Evolutionary conservation across 352 stramenopile species (phyloP).

Genomic region (Peronospora belbahrii): DNA sequence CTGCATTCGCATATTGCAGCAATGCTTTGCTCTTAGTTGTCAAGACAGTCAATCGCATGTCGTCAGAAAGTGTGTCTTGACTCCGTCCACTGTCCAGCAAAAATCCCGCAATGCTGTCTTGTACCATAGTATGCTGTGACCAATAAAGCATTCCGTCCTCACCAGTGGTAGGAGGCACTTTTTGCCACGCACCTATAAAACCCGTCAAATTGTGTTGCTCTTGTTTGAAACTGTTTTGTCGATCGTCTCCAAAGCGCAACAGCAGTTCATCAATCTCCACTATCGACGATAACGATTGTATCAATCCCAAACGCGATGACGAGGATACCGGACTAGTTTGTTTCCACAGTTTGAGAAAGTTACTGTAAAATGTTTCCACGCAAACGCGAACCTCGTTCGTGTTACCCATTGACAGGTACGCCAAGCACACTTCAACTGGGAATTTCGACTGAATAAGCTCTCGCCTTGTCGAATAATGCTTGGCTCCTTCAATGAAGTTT

Average conservation of each 20-base stretch:
- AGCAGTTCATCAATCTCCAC: constrained; percentile 60
- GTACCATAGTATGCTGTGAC: constrained; percentile 60
- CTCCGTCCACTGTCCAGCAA: constrained; percentile 23
- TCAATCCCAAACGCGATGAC: constrained; percentile 42
- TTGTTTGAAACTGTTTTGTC: constrained; percentile 1
- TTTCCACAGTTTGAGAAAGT: constrained; percentile 52
- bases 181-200: constrained; percentile 39
- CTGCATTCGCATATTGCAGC: constrained; percentile 59
- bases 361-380: constrained; percentile 53
- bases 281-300: constrained; percentile 56
- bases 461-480: constrained; percentile 24
- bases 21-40: constrained; percentile 36
- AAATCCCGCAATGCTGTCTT: constrained; percentile 31
- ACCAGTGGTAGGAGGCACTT: constrained; percentile 32
- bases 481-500: constrained; percentile 19
- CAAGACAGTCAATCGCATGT: constrained; percentile 23
- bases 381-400: constrained; percentile 38
- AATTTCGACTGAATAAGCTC: constrained; percentile 40
- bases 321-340: constrained; percentile 38
- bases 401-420: constrained; percentile 36
- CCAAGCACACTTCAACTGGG: constrained; percentile 42
- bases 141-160: constrained; percentile 45
- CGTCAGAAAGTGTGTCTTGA: constrained; percentile 27
- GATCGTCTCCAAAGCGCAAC: constrained; percentile 7
- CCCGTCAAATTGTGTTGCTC: constrained; percentile 9